Conservation (phyloP, 108 stramenopile species). For the Chaetoceros muelleri region DNA sequence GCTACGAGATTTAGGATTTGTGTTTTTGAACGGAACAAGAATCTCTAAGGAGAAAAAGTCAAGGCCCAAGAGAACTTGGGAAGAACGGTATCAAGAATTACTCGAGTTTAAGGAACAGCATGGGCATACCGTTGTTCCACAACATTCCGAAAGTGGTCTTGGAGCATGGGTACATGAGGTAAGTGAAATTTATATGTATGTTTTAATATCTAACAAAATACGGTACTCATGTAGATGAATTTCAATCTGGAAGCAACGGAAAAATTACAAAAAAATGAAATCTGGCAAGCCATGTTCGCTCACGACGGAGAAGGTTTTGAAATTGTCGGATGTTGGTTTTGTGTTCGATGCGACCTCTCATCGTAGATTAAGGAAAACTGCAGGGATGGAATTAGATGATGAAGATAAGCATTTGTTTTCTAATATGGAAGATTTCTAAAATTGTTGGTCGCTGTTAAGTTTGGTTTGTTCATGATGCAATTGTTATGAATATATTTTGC, state of each 20-base stretch:
- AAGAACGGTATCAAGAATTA: slow-evolving; percentile 40
- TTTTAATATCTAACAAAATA: too few relatives aligned
- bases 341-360: slow-evolving; percentile 14
- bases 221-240: too few relatives aligned
- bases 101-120: slow-evolving; percentile 30
- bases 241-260: slow-evolving; percentile 9
- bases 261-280: slow-evolving; percentile 18
- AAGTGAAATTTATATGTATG: too few relatives aligned
- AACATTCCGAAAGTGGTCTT: slow-evolving; percentile 11
- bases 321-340: slow-evolving; percentile 21
- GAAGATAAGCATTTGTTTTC: too few relatives aligned
- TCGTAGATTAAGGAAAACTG: not conserved
- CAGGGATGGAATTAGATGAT: too few relatives aligned
- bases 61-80: slow-evolving; percentile 20
- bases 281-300: slow-evolving; percentile 10
- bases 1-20: slow-evolving; percentile 9
- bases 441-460: too few relatives aligned
- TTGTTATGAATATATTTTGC: too few relatives aligned
- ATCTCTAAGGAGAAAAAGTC: not conserved
- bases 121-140: slow-evolving; percentile 38
- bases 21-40: slow-evolving; percentile 5
- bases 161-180: not conserved
- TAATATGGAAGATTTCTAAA: too few relatives aligned
- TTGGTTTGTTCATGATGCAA: too few relatives aligned
- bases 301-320: slow-evolving; percentile 21